phyloP scores from a whole-genome alignment of 1,284 basidiomycete species.

The Puccinia polysora region DNA sequence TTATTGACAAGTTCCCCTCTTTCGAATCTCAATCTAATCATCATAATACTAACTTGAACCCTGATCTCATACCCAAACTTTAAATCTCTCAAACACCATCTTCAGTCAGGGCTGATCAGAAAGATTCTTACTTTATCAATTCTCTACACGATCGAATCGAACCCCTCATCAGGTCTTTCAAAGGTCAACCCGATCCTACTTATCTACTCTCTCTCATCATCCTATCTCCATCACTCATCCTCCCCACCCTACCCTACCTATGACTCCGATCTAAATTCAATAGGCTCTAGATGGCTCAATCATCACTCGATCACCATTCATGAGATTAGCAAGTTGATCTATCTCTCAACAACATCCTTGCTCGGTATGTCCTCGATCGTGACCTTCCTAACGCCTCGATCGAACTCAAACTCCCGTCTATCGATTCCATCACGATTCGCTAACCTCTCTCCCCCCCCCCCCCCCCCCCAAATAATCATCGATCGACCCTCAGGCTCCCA shows the following conservation, averaged over 20 bases:
- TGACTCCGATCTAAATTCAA: background rate
- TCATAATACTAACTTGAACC: no score
- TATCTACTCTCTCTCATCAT: background rate
- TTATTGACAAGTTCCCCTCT: background rate
- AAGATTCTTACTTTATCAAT: constrained; percentile 30
- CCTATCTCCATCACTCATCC: background rate
- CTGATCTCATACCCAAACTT: background rate
- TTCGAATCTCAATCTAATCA: no score
- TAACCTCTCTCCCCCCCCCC: no score
- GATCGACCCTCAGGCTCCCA: constrained; percentile 51
- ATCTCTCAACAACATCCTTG: constrained; percentile 21
- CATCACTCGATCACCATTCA: background rate
- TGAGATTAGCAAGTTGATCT: constrained; percentile 27
- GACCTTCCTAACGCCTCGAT: background rate
- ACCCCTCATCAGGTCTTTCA: constrained; percentile 14
- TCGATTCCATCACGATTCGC: background rate
- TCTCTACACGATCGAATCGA: constrained; percentile 20
- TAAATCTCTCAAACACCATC: background rate
- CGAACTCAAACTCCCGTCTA: background rate
- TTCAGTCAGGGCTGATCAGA: constrained; percentile 42
- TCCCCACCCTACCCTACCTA: background rate
- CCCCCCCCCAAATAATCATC: no score
- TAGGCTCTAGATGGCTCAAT: constrained; percentile 35
- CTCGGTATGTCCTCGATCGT: constrained; percentile 2
- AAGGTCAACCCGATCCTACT: background rate